Percentiles rank a stretch among this genome's conserved stretches.
Evolutionary conservation across 2,329 filamentous ascomycete species (phyloP).

Genomic region (Cercospora sesami): DNA sequence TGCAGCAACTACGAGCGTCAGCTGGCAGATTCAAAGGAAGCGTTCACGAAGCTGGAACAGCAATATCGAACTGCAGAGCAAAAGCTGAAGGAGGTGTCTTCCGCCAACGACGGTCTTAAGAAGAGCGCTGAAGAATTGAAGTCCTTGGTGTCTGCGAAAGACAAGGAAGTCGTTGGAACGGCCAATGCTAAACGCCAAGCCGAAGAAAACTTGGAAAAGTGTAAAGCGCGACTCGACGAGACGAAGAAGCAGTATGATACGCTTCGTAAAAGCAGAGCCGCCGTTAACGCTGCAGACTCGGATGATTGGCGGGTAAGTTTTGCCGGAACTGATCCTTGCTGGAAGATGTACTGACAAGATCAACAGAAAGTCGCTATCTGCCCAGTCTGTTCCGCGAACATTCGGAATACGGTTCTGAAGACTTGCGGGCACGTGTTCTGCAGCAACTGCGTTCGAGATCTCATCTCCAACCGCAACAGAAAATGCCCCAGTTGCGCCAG

Average conservation of each 20-base stretch:
- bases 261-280: conserved; percentile 76
- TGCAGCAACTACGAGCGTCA: conserved; percentile 89
- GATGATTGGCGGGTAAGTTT: conserved; percentile 72
- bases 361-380: conserved; percentile 71
- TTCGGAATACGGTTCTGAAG: conserved; percentile 92
- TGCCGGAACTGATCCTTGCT: conserved; percentile 48
- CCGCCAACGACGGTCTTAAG: conserved; percentile 69
- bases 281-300: conserved; percentile 69
- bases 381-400: conserved; percentile 86
- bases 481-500: conserved; percentile 95
- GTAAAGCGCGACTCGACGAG: conserved; percentile 74
- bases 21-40: conserved; percentile 75
- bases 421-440: conserved; percentile 96
- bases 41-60: conserved; percentile 66
- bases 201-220: conserved; percentile 73
- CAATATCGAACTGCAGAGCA: conserved; percentile 77
- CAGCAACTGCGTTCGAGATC: conserved; percentile 83
- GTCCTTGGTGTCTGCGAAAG: conserved; percentile 71
- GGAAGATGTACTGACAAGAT: background rate
- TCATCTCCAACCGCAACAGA: conserved; percentile 82
- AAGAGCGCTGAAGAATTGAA: conserved; percentile 76
- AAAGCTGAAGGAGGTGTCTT: conserved; percentile 66
- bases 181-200: conserved; percentile 60
- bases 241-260: conserved; percentile 78
- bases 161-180: conserved; percentile 66